These are phyloP conservation scores for Calendula officinalis DNA, from an alignment of 129 eudicot genomes.

Conservation along the genomic window DNA sequence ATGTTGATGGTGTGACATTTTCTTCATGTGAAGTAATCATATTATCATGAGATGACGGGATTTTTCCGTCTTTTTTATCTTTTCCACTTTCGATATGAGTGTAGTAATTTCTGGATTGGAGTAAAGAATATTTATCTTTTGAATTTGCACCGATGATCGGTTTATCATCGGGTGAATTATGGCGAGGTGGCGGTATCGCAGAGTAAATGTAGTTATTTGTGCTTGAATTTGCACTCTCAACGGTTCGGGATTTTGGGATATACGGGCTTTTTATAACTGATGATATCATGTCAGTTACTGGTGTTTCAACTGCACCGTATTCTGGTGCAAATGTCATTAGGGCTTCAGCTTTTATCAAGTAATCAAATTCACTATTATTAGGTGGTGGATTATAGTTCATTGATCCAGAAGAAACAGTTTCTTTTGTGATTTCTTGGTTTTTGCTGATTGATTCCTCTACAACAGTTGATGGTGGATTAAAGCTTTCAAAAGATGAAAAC, in stretches of 20 bases:
- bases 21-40: conserved; percentile 35
- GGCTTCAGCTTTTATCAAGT: conserved; percentile 86
- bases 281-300: conserved; percentile 47
- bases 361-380: conserved; percentile 53
- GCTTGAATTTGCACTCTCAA: conserved; percentile 76
- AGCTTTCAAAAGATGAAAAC: conserved; percentile 73
- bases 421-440: conserved; percentile 55
- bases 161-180: conserved; percentile 63
- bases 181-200: conserved; percentile 83
- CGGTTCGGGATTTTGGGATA: conserved; percentile 63
- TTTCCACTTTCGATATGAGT: conserved; percentile 59
- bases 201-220: conserved; percentile 68
- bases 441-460: conserved; percentile 67
- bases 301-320: conserved; percentile 85
- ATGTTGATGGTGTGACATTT: conserved; percentile 30
- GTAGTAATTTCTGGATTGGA: conserved; percentile 56
- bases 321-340: conserved; percentile 94
- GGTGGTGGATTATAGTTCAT: conserved; percentile 52
- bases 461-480: conserved; percentile 54
- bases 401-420: conserved; percentile 46
- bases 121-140: conserved; percentile 43
- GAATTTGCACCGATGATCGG: conserved; percentile 34
- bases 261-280: conserved; percentile 77
- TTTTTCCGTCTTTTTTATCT: conserved; percentile 37
- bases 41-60: conserved; percentile 25